Percentiles rank a stretch among this genome's conserved stretches.
These are phyloP conservation scores for Andrographis paniculata DNA, from an alignment of 305 asterid genomes.

Conservation along the genomic window DNA sequence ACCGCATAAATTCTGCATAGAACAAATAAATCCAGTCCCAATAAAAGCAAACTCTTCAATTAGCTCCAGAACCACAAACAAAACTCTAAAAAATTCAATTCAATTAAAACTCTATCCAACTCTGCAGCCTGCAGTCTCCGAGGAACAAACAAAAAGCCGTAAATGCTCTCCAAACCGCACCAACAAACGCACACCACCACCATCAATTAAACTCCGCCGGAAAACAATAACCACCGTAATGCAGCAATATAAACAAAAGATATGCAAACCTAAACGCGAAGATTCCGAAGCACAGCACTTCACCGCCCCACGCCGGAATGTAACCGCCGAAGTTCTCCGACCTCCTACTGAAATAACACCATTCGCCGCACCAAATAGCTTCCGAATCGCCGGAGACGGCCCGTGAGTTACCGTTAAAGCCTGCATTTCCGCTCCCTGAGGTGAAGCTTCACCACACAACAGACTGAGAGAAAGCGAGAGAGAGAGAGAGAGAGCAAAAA, in stretches of 20 bases:
- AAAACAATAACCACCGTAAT: slow-evolving; percentile 12
- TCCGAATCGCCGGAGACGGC: slow-evolving; percentile 22
- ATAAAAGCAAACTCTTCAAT: no score
- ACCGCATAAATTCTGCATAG: no score
- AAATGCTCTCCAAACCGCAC: background rate
- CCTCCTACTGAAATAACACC: slow-evolving; percentile 18
- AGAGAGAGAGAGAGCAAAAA: no score
- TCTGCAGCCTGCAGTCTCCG: background rate
- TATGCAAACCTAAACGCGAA: slow-evolving; percentile 28
- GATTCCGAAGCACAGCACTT: slow-evolving; percentile 30
- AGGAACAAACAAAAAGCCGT: slow-evolving; percentile 7
- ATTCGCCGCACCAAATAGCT: slow-evolving; percentile 17
- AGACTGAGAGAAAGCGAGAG: background rate
- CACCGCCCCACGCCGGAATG: slow-evolving; percentile 21
- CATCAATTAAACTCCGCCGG: slow-evolving; percentile 8
- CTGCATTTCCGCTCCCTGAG: slow-evolving; percentile 31
- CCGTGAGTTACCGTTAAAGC: slow-evolving; percentile 23
- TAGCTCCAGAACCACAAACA: slow-evolving; percentile 1
- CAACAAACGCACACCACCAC: slow-evolving; percentile 4
- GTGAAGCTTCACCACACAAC: background rate
- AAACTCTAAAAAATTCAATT: slow-evolving; percentile 10
- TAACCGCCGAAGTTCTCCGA: slow-evolving; percentile 14
- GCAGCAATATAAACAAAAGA: slow-evolving; percentile 3
- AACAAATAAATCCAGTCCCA: background rate
- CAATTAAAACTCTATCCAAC: background rate